Evolutionary conservation across 163 green algal species (phyloP), one percentile per base, ranked within the genome.

Genomic region (Scenedesmus sp.): DNA sequence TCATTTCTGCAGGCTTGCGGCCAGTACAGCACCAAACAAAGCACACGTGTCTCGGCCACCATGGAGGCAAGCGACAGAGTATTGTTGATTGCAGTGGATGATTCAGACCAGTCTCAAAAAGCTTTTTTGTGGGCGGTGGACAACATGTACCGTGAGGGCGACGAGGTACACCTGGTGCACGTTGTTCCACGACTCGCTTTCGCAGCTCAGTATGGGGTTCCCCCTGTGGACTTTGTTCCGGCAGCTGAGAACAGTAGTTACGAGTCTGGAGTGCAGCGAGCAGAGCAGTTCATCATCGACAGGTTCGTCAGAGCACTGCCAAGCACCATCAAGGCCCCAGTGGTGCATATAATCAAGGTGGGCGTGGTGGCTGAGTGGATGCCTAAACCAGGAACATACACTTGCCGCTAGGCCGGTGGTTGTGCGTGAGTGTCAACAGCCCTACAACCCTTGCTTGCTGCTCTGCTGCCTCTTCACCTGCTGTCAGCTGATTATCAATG

Each of bases 221-320:
- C 94, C 16, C 95, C 95, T 9, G 91, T 96, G 0, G 95, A 97
- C 89, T 96, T 96, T 70, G 70, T 96, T 51, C 95, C 95, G 5
- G 89, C 49, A 61, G 83, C 93, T 91, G 92, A 96, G 72, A 93
- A 89, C 56, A 90, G 81, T 2, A 79, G 86, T 1, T 95, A 96
- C 56, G 92, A 96, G 44, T 86, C 93, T 40, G 85, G 94, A 22
- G 91, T 96, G 56, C 93, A 95, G 59, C 80, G 92, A 3, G 92
- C 93, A 35, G 90, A 96, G 81, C 92, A 89, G 22, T 96, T 97
- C 72, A 95, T 97, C 33, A 91, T 83, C 49, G 93, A 46, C 40
- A 72, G 83, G 40, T 94, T 96, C 26, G 49, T 95, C 51, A 86
- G 68, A 22, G 86, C 89, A 37, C 61, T 95, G 61, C 56, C 73